phyloP scores from a whole-genome alignment of 345 rosid species.

The Noccaea caerulescens region DNA sequence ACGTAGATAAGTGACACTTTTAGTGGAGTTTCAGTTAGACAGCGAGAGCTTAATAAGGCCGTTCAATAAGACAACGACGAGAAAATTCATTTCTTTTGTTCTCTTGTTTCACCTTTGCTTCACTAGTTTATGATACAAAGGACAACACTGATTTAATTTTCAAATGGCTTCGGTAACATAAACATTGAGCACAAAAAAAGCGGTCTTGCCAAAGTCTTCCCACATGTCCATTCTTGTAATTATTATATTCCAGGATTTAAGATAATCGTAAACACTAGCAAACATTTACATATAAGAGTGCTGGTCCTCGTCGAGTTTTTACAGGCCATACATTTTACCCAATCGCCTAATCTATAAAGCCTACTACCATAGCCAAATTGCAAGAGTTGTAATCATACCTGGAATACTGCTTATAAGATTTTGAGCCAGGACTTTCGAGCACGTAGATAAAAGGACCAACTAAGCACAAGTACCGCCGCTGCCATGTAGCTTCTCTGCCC shows the following conservation, averaged over 20 bases:
- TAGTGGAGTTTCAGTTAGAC: slow-evolving; percentile 17
- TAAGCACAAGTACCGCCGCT: slow-evolving; percentile 77
- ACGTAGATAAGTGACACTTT: slow-evolving; percentile 9
- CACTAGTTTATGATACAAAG: slow-evolving; percentile 13
- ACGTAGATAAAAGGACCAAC: slow-evolving; percentile 90
- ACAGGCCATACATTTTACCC: slow-evolving; percentile 27
- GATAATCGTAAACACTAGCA: slow-evolving; percentile 8
- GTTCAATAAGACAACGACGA: slow-evolving; percentile 10
- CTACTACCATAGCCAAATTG: slow-evolving; percentile 37
- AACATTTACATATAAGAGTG: slow-evolving; percentile 10
- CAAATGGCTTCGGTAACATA: slow-evolving; percentile 18
- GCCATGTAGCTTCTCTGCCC: slow-evolving; percentile 99
- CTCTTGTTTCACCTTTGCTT: slow-evolving; percentile 14
- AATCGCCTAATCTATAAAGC: slow-evolving; percentile 20
- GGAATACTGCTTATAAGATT: slow-evolving; percentile 81
- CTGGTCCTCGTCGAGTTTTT: slow-evolving; percentile 19
- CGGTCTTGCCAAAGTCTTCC: slow-evolving; percentile 13
- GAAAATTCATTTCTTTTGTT: neutral
- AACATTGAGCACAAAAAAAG: slow-evolving; percentile 24
- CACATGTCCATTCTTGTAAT: slow-evolving; percentile 4
- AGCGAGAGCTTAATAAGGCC: slow-evolving; percentile 15
- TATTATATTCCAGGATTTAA: slow-evolving; percentile 15
- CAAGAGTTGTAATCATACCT: slow-evolving; percentile 56
- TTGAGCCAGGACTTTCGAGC: slow-evolving; percentile 73
- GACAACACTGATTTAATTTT: neutral